Base-by-base conservation (phyloP, 441 rosid genomes). In the Populus hybrid region DNA sequence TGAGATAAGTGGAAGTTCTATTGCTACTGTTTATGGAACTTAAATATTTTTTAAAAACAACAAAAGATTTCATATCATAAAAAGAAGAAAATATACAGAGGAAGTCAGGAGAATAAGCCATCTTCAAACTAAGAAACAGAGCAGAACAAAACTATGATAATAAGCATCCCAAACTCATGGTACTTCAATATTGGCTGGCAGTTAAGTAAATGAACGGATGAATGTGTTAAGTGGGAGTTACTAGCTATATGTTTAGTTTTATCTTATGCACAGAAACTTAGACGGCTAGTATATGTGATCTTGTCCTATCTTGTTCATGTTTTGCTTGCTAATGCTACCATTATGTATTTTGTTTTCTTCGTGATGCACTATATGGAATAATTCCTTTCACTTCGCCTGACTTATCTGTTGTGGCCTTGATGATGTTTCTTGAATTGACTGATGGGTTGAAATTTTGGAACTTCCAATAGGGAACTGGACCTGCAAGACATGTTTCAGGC, bases 401-500 rank as follows among this genome's bases (percentile, higher is more conserved):
- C 9, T 28, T 2, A 23, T 68, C 34, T 46, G 77, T 30, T 67
- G 46, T 14, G 10, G 11, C 64, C 36, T 69, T 70, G 11, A 69
- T 70, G 38, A 23, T 73, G 70, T 75, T 50, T 57, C 23, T 81
- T 79, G 28, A 80, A 65, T 72, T 42, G 73, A 82, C 77, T 75
- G 28, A 53, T 42, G 75, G 74, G 9, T 69, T 70, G 67, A 72
- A 32, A 71, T 68, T 66, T 76, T 75, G 53, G 34, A 78, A 81
- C 70, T 80, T 80, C 32, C 67, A 77, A 76, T 83, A 92, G 97
- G 91, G 86, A 12, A 79, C 79, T 38, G 88, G 91, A 10, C 85
- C 83, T 76, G 72, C 74, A 40, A 90, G 89, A 82, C 88, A 78
- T 74, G 53, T 83, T 80, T 75, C 86, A 63, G 69, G 83, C 61